Evolutionary conservation across 441 rosid species (phyloP).

Genomic region (Populus tomentosa): DNA sequence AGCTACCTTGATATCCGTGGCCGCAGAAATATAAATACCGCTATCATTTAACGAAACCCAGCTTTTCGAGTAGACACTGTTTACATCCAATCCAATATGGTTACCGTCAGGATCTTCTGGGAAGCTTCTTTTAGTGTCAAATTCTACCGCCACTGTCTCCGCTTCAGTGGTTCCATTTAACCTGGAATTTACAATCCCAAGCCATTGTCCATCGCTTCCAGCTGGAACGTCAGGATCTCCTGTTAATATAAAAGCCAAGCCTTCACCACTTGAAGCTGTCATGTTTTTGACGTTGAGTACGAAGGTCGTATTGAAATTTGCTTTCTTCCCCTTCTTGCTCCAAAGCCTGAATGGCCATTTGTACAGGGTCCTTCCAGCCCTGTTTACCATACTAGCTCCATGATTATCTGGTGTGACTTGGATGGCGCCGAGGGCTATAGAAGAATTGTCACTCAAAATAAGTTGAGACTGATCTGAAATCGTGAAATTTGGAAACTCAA

Average conservation of each 20-base stretch:
- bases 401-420: slow-evolving; percentile 53
- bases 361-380: slow-evolving; percentile 40
- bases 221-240: slow-evolving; percentile 19
- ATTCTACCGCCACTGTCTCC: slow-evolving; percentile 54
- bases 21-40: slow-evolving; percentile 24
- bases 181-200: slow-evolving; percentile 44
- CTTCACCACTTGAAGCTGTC: slow-evolving; percentile 55
- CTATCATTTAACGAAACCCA: slow-evolving; percentile 37
- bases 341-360: slow-evolving; percentile 37
- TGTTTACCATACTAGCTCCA: slow-evolving; percentile 19
- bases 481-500: neutral
- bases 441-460: slow-evolving; percentile 5
- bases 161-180: slow-evolving; percentile 30
- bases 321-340: slow-evolving; percentile 17
- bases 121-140: slow-evolving; percentile 61
- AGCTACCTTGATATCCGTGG: slow-evolving; percentile 11
- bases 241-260: slow-evolving; percentile 57
- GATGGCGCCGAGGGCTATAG: slow-evolving; percentile 28
- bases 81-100: slow-evolving; percentile 60
- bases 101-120: slow-evolving; percentile 49
- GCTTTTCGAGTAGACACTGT: slow-evolving; percentile 32
- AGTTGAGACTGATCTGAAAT: neutral
- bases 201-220: slow-evolving; percentile 58
- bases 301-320: slow-evolving; percentile 54
- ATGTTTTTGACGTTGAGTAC: slow-evolving; percentile 34